Base-by-base conservation (phyloP, 805 yeast species). In the Barnettozyma populi region DNA sequence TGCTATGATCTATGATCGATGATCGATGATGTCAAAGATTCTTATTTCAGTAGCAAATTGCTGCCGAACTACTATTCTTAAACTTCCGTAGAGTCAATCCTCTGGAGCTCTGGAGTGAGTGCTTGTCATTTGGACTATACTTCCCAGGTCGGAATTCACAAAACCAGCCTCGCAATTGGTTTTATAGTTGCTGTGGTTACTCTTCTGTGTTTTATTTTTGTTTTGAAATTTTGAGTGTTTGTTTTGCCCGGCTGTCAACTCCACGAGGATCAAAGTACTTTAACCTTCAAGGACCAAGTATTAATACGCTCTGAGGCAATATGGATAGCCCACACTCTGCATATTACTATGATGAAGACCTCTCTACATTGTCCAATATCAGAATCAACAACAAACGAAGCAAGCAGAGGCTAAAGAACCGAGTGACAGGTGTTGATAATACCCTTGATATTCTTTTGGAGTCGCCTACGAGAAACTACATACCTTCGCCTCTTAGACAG, bases 301-400 rank as follows among this genome's bases (percentile, higher is more conserved):
- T n/a, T n/a, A n/a, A n/a, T n/a, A n/a, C n/a, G n/a, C n/a, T n/a
- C 18, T n/a, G 27, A 14, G 37, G 9, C 16, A 39, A 24, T 3
- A 37, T n/a, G 27, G 13, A 7, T 31, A 27, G 36, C 20, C 29
- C 23, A 10, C 34, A 29, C 34, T 20, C 42, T 14, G 24, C 21
- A 19, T 35, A 43, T 7, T 25, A 42, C 31, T 41, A 45, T 24
- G 57, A 57, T 27, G 45, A 52, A 4, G 58, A 56, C 19, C 43
- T 58, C 20, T 58, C 62, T 1, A 55, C 55, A 2, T 46, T 58
- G 20, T 53, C 61, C 5, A 54, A 49, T 21, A 40, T 57, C 6
- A 47, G 61, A 7, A 46, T 57, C 16, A 41, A 49, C 40, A 57
- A 56, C 51, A 44, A 53, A 11, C 37, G 50, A 19, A 48, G 57